phyloP scores from a whole-genome alignment of 768 basidiomycete genomes.

The Auricularia sp. region DNA sequence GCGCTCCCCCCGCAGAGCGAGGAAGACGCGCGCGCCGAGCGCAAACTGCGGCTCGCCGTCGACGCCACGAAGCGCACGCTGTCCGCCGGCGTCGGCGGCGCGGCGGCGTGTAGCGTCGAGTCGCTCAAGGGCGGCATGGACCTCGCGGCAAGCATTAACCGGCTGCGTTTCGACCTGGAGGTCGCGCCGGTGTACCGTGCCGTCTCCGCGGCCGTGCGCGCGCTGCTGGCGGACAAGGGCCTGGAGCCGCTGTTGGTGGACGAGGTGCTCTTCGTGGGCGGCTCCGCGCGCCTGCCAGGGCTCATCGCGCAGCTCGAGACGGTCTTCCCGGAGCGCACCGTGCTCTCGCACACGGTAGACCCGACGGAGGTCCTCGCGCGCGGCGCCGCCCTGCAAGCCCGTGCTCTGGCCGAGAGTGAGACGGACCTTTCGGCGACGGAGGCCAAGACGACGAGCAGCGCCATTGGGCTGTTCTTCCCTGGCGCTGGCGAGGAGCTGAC shows the following conservation, averaged over 20 bases:
- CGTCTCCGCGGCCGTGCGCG: slow-evolving; percentile 40
- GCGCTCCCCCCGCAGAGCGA: slow-evolving; percentile 44
- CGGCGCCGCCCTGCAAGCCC: slow-evolving; percentile 70
- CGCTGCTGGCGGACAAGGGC: slow-evolving; percentile 41
- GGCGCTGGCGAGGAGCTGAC: slow-evolving; percentile 27
- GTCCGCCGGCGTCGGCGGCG: slow-evolving; percentile 64
- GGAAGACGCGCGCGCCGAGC: slow-evolving; percentile 74
- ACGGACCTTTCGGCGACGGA: slow-evolving; percentile 31
- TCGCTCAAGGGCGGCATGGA: slow-evolving; percentile 90
- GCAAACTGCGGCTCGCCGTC: slow-evolving; percentile 86
- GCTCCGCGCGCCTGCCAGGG: slow-evolving; percentile 64
- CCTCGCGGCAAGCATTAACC: slow-evolving; percentile 60
- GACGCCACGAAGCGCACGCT: slow-evolving; percentile 93
- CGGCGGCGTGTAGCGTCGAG: slow-evolving; percentile 88
- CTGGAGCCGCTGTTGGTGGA: slow-evolving; percentile 61
- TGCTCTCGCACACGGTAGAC: slow-evolving; percentile 59
- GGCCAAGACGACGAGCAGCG: slow-evolving; percentile 48
- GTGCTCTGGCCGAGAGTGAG: slow-evolving; percentile 48
- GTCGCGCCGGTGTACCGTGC: slow-evolving; percentile 49
- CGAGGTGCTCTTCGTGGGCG: slow-evolving; percentile 74
- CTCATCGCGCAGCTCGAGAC: slow-evolving; percentile 46
- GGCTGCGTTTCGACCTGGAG: slow-evolving; percentile 55
- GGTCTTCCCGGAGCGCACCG: slow-evolving; percentile 43
- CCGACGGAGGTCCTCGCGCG: slow-evolving; percentile 69
- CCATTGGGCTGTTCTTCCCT: slow-evolving; percentile 61